These are phyloP conservation scores for Ophiocordyceps camponoti-saundersi DNA, from an alignment of 2,329 filamentous ascomycete genomes.

Conservation along the genomic window DNA sequence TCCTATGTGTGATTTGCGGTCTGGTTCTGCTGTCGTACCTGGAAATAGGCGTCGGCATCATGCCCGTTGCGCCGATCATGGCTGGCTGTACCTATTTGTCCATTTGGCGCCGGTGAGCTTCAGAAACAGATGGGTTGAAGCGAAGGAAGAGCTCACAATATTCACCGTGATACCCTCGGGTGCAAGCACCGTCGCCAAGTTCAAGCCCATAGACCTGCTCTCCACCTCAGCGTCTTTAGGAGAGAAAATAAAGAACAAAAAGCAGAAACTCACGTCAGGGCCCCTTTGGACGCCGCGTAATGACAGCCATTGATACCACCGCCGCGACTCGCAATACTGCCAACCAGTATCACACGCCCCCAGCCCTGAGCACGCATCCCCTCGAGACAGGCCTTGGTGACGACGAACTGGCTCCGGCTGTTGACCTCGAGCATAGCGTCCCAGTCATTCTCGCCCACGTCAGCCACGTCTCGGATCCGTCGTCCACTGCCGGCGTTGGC, in stretches of 20 bases:
- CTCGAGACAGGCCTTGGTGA: constrained; percentile 13
- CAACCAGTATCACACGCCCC: constrained; percentile 15
- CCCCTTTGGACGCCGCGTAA: constrained; percentile 17
- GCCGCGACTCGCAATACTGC: constrained; percentile 15
- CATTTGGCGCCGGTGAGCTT: too few relatives aligned
- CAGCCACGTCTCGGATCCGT: constrained; percentile 14
- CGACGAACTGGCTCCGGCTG: constrained; percentile 15
- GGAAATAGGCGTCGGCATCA: constrained; percentile 15
- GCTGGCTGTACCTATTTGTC: constrained; percentile 13
- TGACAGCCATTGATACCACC: constrained; percentile 18
- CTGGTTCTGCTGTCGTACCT: constrained; percentile 9
- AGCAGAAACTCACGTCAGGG: constrained; percentile 6
- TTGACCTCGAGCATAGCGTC: constrained; percentile 18
- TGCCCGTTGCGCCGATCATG: constrained; percentile 18
- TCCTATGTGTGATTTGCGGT: too few relatives aligned
- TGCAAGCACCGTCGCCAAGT: constrained; percentile 14
- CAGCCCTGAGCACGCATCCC: constrained; percentile 14
- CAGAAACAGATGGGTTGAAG: too few relatives aligned
- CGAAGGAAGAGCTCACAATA: constrained; percentile 7
- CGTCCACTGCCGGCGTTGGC: constrained; percentile 15
- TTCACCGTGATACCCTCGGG: constrained; percentile 17
- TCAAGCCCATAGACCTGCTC: constrained; percentile 16
- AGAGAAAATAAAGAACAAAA: not conserved
- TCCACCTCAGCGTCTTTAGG: not conserved
- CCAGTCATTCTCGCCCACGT: constrained; percentile 18